Conservation (phyloP, 768 basidiomycete genomes). For the Leucogyrophana mollusca region DNA sequence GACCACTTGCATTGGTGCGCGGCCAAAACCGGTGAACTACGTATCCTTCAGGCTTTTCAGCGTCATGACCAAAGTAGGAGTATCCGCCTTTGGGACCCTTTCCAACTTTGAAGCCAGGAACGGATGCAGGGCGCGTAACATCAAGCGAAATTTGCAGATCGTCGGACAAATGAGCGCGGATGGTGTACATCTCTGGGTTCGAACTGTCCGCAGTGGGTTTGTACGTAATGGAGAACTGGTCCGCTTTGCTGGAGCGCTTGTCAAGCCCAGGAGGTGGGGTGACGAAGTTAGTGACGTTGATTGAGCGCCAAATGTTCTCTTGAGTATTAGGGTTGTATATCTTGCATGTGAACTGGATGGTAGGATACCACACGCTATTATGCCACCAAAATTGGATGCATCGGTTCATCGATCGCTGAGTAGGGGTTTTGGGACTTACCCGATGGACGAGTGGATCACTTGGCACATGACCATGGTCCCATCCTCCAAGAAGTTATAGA, state of each 20-base stretch:
- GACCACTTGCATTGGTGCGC: slow-evolving; percentile 57
- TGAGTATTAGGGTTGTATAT: slow-evolving; percentile 76
- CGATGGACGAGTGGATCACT: slow-evolving; percentile 84
- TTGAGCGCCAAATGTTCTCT: slow-evolving; percentile 78
- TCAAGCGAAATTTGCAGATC: slow-evolving; percentile 82
- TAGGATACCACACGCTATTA: slow-evolving; percentile 88
- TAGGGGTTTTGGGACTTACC: slow-evolving; percentile 51
- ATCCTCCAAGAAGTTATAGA: slow-evolving; percentile 81
- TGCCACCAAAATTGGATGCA: slow-evolving; percentile 15
- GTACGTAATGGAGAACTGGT: slow-evolving; percentile 76
- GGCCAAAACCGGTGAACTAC: slow-evolving; percentile 95
- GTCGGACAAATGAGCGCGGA: slow-evolving; percentile 75
- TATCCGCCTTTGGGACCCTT: slow-evolving; percentile 84
- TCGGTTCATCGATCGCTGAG: slow-evolving; percentile 5
- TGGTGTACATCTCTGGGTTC: slow-evolving; percentile 71
- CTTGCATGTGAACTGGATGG: slow-evolving; percentile 93
- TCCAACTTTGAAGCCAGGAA: slow-evolving; percentile 90
- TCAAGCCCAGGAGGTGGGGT: slow-evolving; percentile 75
- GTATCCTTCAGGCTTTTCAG: slow-evolving; percentile 72
- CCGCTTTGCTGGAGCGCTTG: slow-evolving; percentile 83
- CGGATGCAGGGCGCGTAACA: slow-evolving; percentile 62
- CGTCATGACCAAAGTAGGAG: slow-evolving; percentile 80
- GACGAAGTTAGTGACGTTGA: slow-evolving; percentile 80
- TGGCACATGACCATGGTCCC: slow-evolving; percentile 79
- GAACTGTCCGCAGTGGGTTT: slow-evolving; percentile 56